Evolutionary conservation across 306 rosid genomes (phyloP).

Genomic region (Castanea crenata): DNA sequence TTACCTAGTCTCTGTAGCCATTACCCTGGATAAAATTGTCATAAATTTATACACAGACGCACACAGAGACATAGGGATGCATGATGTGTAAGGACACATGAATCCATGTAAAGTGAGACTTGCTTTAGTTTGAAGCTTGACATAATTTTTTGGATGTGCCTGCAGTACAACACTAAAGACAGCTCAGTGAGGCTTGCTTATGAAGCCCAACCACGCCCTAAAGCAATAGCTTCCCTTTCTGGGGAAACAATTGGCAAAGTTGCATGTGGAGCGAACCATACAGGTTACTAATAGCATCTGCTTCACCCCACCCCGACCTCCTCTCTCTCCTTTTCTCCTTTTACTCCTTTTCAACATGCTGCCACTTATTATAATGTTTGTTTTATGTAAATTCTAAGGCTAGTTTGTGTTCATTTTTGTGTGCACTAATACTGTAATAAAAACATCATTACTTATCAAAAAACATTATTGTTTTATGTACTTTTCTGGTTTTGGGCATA

Average conservation of each 20-base stretch:
- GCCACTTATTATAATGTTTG: too few relatives aligned
- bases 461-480: conserved; percentile 6
- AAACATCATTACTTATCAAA: too few relatives aligned
- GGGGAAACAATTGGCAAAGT: conserved; percentile 85
- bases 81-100: not conserved
- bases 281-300: conserved; percentile 44
- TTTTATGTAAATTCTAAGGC: too few relatives aligned
- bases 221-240: conserved; percentile 76
- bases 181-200: conserved; percentile 91
- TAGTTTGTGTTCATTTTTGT: too few relatives aligned
- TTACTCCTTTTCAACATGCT: not conserved
- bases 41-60: not conserved
- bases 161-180: conserved; percentile 92
- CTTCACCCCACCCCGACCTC: not conserved
- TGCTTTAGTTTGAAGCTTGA: conserved; percentile 13
- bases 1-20: not conserved
- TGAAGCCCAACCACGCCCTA: conserved; percentile 97
- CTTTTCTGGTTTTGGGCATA: conserved; percentile 30
- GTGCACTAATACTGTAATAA: too few relatives aligned
- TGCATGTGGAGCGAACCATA: conserved; percentile 94
- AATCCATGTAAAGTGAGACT: not conserved
- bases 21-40: not conserved
- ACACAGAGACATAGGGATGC: not conserved
- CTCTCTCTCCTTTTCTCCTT: not conserved
- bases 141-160: conserved; percentile 33